Conservation (phyloP, 805 yeast genomes). For the Saccharomyces eubayanus region DNA sequence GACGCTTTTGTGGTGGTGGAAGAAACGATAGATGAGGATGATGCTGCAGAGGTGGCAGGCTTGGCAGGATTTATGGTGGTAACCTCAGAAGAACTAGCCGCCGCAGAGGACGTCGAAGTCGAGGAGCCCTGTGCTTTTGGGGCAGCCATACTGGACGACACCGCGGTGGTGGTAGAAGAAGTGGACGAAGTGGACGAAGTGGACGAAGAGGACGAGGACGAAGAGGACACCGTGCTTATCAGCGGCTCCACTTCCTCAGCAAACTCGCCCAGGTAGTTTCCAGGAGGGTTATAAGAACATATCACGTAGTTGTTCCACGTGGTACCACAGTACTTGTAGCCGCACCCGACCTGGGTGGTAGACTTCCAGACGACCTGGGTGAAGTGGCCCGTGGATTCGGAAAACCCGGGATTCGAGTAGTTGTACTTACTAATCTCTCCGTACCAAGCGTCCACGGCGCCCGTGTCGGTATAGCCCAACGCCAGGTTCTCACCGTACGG, state of each 20-base stretch:
- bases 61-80: not conserved
- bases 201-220: not conserved
- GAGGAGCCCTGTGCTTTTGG: not conserved
- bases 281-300: slow-evolving; percentile 71
- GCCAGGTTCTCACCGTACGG: slow-evolving; percentile 79
- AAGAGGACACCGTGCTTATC: not conserved
- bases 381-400: slow-evolving; percentile 62
- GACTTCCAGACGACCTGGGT: slow-evolving; percentile 77
- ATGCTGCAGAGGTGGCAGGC: not conserved
- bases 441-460: slow-evolving; percentile 72
- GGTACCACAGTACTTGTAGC: slow-evolving; percentile 48
- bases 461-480: slow-evolving; percentile 49
- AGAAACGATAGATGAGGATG: not conserved
- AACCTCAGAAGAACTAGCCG: not conserved
- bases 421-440: slow-evolving; percentile 50
- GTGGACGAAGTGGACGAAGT: not conserved
- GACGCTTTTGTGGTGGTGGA: not conserved
- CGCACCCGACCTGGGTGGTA: slow-evolving; percentile 69
- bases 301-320: slow-evolving; percentile 55
- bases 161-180: not conserved
- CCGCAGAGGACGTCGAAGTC: not conserved
- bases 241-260: slow-evolving; percentile 21
- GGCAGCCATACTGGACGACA: not conserved
- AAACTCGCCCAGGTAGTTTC: slow-evolving; percentile 55
- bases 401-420: slow-evolving; percentile 41